Base-by-base conservation (phyloP, 495 filamentous ascomycete species). In the Aspergillus coremiiformis region DNA sequence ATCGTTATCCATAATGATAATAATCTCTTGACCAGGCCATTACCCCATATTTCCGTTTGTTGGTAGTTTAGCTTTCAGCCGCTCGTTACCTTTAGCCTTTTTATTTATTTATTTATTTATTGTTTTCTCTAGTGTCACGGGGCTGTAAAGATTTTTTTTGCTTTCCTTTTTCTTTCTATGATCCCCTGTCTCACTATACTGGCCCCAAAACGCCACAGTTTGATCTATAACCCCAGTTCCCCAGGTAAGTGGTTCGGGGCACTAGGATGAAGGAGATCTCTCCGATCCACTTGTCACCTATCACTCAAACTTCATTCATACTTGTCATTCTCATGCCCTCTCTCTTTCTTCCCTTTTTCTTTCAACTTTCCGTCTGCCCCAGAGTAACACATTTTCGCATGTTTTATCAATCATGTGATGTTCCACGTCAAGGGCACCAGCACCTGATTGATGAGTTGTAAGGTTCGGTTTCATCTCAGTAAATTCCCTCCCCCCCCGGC, bases 341-440 rank as follows among this genome's bases (percentile, higher is more conserved):
- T 10, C 30, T 32, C 10, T 4, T 26, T 44, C 10, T 1, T 32
- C 20, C 15, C 20, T 17, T 17, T 33, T 19, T 27, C 29, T 49
- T 43, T 23, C 23, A 37, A 12, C n/a, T 17, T 17, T 20, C 27
- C 43, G 51, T 57, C 52, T 57, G 58, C 55, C 29, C 30, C 52
- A 24, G 41, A 47, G 51, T 53, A 56, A 43, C 50, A 48, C 50
- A 48, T 43, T 8, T n/a, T 42, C 49, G 48, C 58, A 58, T 51
- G 55, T 53, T 58, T 49, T 46, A 24, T 14, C 46, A 60, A 56
- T 60, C 57, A 57, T 54, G 57, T 58, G 57, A 56, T 58, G 42
- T 49, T 56, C 52, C 55, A 54, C 44, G 49, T 58, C 54, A 49
- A 57, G 56, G 49, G 20, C 52, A 54, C 49, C 42, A 45, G 39